A percentile compares a stretch with the other conserved stretches of the same genome.
phyloP scores from a whole-genome alignment of 2,329 filamentous ascomycete genomes.

The Bipolaris zeicola region DNA sequence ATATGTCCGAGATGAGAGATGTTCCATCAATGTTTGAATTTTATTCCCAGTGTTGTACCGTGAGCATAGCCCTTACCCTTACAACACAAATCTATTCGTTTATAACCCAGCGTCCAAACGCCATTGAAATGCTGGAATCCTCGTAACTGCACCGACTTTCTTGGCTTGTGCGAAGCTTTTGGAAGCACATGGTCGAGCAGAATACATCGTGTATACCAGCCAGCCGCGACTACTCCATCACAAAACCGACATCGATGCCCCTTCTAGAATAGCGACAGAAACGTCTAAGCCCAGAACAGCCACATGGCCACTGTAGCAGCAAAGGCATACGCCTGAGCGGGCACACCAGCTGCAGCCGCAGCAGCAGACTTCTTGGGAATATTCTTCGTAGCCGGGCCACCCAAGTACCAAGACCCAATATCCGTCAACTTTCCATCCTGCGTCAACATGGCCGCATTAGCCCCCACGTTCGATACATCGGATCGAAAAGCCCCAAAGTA shows the following conservation, averaged over 20 bases:
- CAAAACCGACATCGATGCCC: too few species aligned
- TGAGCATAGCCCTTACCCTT: background rate
- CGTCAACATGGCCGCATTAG: conserved; percentile 73
- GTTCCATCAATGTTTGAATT: background rate
- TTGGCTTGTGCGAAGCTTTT: background rate
- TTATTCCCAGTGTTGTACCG: background rate
- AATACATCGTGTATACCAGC: background rate
- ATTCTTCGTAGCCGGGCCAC: conserved; percentile 45
- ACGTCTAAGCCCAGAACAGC: background rate
- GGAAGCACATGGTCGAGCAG: background rate
- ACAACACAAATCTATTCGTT: background rate
- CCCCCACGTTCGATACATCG: conserved; percentile 72
- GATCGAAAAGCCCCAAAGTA: conserved; percentile 78
- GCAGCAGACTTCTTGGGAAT: conserved; percentile 8
- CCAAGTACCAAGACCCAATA: conserved; percentile 79
- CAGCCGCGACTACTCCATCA: background rate
- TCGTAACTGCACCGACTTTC: too few species aligned
- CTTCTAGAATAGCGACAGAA: background rate
- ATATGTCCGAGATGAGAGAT: too few species aligned
- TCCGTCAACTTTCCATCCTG: conserved; percentile 71
- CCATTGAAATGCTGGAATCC: background rate
- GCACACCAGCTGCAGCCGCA: background rate
- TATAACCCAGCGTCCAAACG: background rate
- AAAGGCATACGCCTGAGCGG: background rate
- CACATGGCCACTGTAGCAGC: background rate